These are phyloP conservation scores for Ilyonectria sp. DNA, from an alignment of 2,329 filamentous ascomycete genomes.

Conservation along the genomic window DNA sequence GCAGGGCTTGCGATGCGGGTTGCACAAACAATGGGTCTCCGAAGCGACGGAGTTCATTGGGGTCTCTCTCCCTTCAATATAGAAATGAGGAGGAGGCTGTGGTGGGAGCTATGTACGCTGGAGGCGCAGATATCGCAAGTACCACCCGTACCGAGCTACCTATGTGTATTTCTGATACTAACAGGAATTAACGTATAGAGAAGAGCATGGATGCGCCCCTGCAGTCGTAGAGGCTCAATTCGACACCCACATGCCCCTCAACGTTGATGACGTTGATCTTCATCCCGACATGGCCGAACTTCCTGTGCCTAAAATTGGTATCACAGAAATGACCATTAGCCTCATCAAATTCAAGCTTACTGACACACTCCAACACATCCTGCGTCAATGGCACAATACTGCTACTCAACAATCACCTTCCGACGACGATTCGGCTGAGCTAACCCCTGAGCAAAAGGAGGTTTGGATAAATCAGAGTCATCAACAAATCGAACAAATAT, in stretches of 20 bases:
- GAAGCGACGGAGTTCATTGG: neutral
- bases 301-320: neutral
- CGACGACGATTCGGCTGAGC: too few species aligned
- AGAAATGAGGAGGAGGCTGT: conserved; percentile 6
- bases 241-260: neutral
- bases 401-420: too few species aligned
- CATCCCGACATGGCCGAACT: neutral
- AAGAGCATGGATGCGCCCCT: neutral
- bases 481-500: too few species aligned
- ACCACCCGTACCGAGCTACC: neutral
- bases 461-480: too few species aligned
- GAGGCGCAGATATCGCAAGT: conserved; percentile 1
- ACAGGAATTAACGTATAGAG: too few species aligned
- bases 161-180: too few species aligned
- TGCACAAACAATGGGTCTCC: neutral
- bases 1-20: conserved; percentile 1
- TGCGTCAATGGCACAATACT: neutral
- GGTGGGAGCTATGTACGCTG: neutral
- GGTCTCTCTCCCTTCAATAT: neutral
- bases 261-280: conserved; percentile 5
- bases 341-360: conserved; percentile 4
- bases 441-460: too few species aligned
- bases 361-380: neutral
- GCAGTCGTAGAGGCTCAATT: neutral
- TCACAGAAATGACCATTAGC: conserved; percentile 4